A percentile compares a stretch with the other conserved stretches of the same genome.
phyloP scores from a whole-genome alignment of 2,329 filamentous ascomycete genomes.

The Nothomitra cinnamomea region DNA sequence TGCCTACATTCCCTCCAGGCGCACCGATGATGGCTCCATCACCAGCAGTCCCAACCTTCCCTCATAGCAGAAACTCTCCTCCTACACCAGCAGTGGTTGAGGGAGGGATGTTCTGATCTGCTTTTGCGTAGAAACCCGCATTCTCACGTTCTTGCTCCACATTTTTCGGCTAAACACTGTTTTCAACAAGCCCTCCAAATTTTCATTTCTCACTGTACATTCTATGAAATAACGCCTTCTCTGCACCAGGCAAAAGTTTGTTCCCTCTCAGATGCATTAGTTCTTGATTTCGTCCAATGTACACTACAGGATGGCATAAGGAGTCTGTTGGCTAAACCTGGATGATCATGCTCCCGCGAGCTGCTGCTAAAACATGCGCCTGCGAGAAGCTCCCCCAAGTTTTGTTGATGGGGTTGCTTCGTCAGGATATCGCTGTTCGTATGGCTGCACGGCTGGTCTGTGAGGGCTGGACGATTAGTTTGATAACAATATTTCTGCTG shows the following conservation, averaged over 20 bases:
- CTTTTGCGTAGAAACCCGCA: neutral
- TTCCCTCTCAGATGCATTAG: neutral
- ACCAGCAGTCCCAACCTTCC: neutral
- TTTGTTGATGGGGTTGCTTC: neutral
- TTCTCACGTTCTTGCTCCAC: neutral
- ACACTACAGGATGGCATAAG: slow-evolving; percentile 2
- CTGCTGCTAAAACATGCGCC: neutral
- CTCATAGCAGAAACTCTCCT: neutral
- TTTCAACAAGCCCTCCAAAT: neutral
- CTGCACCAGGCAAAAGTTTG: neutral
- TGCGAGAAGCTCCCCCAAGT: neutral
- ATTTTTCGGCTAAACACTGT: neutral
- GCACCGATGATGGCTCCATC: slow-evolving; percentile 7
- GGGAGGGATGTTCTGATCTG: slow-evolving; percentile 3
- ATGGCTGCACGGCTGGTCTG: no score
- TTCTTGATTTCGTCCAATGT: slow-evolving; percentile 3
- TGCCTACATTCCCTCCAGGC: neutral
- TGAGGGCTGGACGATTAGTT: no score
- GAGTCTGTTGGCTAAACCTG: slow-evolving; percentile 4
- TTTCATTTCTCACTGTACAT: slow-evolving; percentile 3
- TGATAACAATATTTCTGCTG: neutral
- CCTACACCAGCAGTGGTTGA: neutral
- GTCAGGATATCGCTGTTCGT: neutral
- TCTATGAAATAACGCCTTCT: neutral
- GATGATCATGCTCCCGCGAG: neutral